phyloP scores from a whole-genome alignment of 2,329 filamentous ascomycete species.

The Trichoderma sp. region DNA sequence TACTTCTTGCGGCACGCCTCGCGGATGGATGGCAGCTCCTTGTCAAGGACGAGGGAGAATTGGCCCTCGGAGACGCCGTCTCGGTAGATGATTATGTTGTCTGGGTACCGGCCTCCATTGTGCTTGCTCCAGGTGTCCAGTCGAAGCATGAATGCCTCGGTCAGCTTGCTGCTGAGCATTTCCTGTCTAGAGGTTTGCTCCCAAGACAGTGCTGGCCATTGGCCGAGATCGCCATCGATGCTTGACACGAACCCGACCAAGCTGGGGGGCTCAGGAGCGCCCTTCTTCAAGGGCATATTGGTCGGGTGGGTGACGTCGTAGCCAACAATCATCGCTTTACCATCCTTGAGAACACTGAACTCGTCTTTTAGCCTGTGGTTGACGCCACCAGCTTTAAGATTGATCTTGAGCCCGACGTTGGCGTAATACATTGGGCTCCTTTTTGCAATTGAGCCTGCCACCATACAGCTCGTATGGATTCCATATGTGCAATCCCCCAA shows the following conservation, averaged over 20 bases:
- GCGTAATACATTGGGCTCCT: conserved; percentile 58
- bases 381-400: conserved; percentile 74
- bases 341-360: conserved; percentile 63
- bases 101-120: conserved; percentile 61
- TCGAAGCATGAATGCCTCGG: conserved; percentile 65
- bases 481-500: conserved; percentile 69
- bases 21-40: conserved; percentile 70
- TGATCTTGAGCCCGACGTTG: conserved; percentile 78
- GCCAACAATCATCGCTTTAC: conserved; percentile 82
- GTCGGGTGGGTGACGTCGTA: conserved; percentile 91
- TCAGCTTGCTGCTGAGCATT: conserved; percentile 66
- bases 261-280: conserved; percentile 60
- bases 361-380: conserved; percentile 68
- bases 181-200: conserved; percentile 69
- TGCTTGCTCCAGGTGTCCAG: conserved; percentile 66
- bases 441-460: conserved; percentile 44
- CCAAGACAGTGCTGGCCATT: conserved; percentile 78
- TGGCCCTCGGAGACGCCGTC: conserved; percentile 91
- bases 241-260: conserved; percentile 82
- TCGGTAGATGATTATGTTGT: conserved; percentile 81
- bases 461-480: conserved; percentile 70
- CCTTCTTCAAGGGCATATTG: conserved; percentile 46
- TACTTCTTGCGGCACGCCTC: conserved; percentile 67
- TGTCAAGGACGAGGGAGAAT: conserved; percentile 67
- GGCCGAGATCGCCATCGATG: conserved; percentile 67